These are phyloP conservation scores for Fusarium tjaetaba DNA, from an alignment of 2,329 filamentous ascomycete species.

Conservation along the genomic window DNA sequence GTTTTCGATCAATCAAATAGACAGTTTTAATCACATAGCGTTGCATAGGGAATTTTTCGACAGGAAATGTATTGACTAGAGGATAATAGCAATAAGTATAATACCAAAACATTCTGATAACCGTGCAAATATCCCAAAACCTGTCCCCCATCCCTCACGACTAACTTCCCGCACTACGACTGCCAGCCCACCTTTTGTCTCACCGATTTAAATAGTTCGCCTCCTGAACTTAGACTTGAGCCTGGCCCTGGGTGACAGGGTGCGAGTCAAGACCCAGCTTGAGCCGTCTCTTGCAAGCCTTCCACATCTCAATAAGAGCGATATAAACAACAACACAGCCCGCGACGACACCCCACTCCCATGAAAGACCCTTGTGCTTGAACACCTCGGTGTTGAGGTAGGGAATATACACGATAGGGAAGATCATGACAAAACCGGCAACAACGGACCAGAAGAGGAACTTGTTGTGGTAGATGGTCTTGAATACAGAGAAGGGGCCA, in stretches of 20 bases:
- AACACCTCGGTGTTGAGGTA: conserved; percentile 73
- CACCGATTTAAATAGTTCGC: background rate
- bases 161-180: background rate
- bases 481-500: conserved; percentile 61
- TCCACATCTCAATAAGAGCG: conserved; percentile 73
- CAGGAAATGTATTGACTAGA: conserved; percentile 45
- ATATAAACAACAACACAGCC: conserved; percentile 69
- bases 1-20: conserved; percentile 26
- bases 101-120: conserved; percentile 43
- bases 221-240: conserved; percentile 26
- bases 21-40: conserved; percentile 36
- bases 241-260: conserved; percentile 25
- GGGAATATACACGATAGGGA: conserved; percentile 74
- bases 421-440: conserved; percentile 68
- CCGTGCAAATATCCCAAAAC: conserved; percentile 44
- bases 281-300: conserved; percentile 69
- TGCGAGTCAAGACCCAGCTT: conserved; percentile 47
- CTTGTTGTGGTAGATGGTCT: conserved; percentile 73
- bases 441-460: conserved; percentile 73
- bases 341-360: conserved; percentile 78
- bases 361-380: conserved; percentile 73
- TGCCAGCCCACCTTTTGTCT: background rate
- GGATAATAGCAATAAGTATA: conserved; percentile 45
- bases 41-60: conserved; percentile 27
- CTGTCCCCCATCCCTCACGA: conserved; percentile 37